Base-by-base conservation (phyloP, 2,329 filamentous ascomycete species). In the Leptographium flavum region DNA sequence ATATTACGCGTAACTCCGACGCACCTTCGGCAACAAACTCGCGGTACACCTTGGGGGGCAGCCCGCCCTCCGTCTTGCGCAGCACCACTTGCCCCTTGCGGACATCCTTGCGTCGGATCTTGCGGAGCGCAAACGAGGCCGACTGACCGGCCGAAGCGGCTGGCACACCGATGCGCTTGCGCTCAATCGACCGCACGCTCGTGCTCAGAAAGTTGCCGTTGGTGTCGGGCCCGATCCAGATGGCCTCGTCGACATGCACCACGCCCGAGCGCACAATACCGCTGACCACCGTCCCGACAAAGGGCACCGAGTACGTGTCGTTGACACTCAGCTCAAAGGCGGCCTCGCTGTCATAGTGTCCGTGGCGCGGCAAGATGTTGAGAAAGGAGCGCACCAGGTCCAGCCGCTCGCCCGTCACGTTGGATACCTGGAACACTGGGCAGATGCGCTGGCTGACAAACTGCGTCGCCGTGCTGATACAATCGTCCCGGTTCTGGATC, bases 41-140 rank as follows among this genome's bases (percentile, higher is more conserved):
- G 30, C 74, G 69, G 57, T 81, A 75, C 11, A 87, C 84, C 52
- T 80, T 92, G 52, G 68, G n/a, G n/a, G n/a, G 84, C 55, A 58
- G 68, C 0, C 81, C 76, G 50, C 83, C 72, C 43, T 93, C 85
- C 13, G 81, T 64, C 59, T 88, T 93, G 38, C 87, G 84, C 27
- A 98, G 68, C 5, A 96, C 87, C 2, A 98, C 92, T 88, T 96
- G 96, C 27, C 92, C 92, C 68, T 98, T 98, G 13, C 92, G 76
- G 0, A 98, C 90, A 53, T 96, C 90, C 61, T 90, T 94, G 36
- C 90, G 72, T 41, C 87, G 79, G 3, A 96, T 74, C 50, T 87
- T 82, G 53, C 92, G 88, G 44, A 98, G 62, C 0, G 92, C 90
- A 57, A 98, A 93, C 9, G 84, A 92, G 1, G 86, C 92, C 25